Evolutionary conservation across 306 rosid species (phyloP), one percentile per base, ranked within the genome.

Genomic region (Ormosia emarginata): DNA sequence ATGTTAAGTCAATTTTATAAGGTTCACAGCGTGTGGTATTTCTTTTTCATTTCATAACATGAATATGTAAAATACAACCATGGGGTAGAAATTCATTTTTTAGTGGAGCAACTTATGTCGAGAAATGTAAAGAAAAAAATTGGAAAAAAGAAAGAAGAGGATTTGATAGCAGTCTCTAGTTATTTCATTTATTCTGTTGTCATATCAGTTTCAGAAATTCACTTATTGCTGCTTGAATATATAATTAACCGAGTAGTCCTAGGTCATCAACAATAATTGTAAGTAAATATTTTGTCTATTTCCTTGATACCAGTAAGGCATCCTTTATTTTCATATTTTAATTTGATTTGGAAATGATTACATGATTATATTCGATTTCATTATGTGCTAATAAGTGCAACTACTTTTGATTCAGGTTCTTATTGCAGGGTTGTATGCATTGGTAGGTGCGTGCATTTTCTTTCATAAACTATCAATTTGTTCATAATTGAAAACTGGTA

Each of bases 371-470:
- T 85, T 79, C 40, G 2, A 30, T 66, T 78, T 71, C 74, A 73
- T 64, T 57, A 68, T 70, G 76, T 66, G 59, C 87, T 90, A 79
- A 75, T 59, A 8, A 69, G 39, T 68, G 70, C 46, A 34, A 79
- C 46, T 67, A 59, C 67, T 77, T 52, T 89, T 83, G 70, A 59
- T 86, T 85, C 98, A 95, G 98, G 98, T 78, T 81, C 87, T 90
- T 78, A 30, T 75, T 63, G 94, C 75, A 0, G 97, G 91, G 57
- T 36, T 76, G 8, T 95, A 92, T 86, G 99, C 88, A 58, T 61
- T 90, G 64, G 50, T 83, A 84, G 99, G 99, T 90, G 69, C 36
- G 92, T 79, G 44, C 44, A 37, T 36, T 53, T 78, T 79, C 77
- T 86, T 75, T 80, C 71, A 49, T 18, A 5, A 79, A 67, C 82